Evolutionary conservation across 129 eudicot genomes (phyloP).

Genomic region (Helianthus annuus): DNA sequence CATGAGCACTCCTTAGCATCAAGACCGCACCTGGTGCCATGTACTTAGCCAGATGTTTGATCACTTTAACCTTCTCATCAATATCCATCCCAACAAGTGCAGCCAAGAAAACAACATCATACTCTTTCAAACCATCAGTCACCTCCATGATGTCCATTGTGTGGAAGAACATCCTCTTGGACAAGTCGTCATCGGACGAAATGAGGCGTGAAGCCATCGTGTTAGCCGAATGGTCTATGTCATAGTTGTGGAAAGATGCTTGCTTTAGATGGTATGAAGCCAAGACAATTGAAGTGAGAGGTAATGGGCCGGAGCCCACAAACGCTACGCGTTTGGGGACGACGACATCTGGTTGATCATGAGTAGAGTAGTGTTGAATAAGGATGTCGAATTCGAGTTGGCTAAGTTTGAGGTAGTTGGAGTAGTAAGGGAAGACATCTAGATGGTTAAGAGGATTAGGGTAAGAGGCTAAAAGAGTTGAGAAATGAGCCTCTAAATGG

Average conservation of each 20-base stretch:
- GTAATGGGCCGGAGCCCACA: constrained; percentile 41
- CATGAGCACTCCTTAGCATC: constrained; percentile 85
- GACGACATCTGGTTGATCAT: neutral
- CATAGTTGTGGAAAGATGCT: constrained; percentile 65
- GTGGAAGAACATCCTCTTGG: constrained; percentile 58
- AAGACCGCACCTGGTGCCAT: constrained; percentile 69
- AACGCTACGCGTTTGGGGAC: constrained; percentile 48
- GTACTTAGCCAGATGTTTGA: constrained; percentile 51
- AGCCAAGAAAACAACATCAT: constrained; percentile 71
- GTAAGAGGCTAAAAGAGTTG: constrained; percentile 45
- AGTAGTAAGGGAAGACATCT: constrained; percentile 21
- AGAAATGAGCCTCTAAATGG: constrained; percentile 56
- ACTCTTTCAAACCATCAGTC: constrained; percentile 39
- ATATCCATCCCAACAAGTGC: constrained; percentile 81
- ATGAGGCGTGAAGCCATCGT: constrained; percentile 54
- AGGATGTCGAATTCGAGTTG: constrained; percentile 62
- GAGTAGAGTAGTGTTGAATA: constrained; percentile 21
- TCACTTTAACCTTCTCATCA: constrained; percentile 46
- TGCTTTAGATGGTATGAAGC: constrained; percentile 52
- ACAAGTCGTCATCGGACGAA: constrained; percentile 47
- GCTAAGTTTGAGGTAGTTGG: constrained; percentile 52
- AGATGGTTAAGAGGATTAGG: constrained; percentile 59
- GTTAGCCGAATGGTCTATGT: constrained; percentile 60
- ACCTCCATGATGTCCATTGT: constrained; percentile 57
- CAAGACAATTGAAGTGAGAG: constrained; percentile 17